These are phyloP conservation scores for Stephanocyclus meneghinianus DNA, from an alignment of 352 stramenopile species.

Conservation along the genomic window DNA sequence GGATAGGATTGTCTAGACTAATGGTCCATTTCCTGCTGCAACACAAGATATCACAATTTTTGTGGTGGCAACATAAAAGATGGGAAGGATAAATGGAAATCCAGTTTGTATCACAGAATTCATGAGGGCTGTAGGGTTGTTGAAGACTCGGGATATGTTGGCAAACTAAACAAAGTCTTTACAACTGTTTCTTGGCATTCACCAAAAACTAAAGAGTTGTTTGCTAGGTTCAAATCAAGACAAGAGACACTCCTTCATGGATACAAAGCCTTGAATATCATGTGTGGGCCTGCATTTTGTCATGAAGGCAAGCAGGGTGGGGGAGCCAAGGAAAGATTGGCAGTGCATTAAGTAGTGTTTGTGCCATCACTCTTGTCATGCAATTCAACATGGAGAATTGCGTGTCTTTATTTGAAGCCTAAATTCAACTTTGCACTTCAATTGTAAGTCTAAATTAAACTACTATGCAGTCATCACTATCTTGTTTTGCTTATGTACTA, in stretches of 20 bases:
- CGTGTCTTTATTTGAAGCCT: conserved; percentile 87
- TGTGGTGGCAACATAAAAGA: conserved; percentile 8
- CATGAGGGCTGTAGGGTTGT: conserved; percentile 26
- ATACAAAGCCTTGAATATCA: conserved; percentile 7
- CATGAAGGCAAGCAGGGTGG: conserved; percentile 14
- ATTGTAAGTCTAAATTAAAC: too few species aligned
- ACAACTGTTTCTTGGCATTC: neutral
- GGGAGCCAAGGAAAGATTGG: neutral
- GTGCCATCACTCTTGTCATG: conserved; percentile 63
- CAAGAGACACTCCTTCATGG: neutral
- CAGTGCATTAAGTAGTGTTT: conserved; percentile 72
- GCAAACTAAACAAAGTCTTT: conserved; percentile 28
- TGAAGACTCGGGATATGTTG: conserved; percentile 36
- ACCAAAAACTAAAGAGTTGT: conserved; percentile 7
- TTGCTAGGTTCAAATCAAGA: conserved; percentile 11
- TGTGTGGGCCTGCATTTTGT: neutral
- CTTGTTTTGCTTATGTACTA: too few species aligned
- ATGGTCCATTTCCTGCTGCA: conserved; percentile 22
- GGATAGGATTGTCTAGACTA: conserved; percentile 35
- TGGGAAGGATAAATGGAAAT: conserved; percentile 16
- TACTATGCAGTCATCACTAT: too few species aligned
- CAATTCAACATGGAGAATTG: conserved; percentile 83
- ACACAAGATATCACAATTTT: conserved; percentile 21
- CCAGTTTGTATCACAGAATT: conserved; percentile 32
- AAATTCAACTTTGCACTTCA: conserved; percentile 49